Evolutionary conservation across 352 stramenopile species (phyloP), one percentile per base, ranked within the genome.

Genomic region (Phytophthora chlamydospora): DNA sequence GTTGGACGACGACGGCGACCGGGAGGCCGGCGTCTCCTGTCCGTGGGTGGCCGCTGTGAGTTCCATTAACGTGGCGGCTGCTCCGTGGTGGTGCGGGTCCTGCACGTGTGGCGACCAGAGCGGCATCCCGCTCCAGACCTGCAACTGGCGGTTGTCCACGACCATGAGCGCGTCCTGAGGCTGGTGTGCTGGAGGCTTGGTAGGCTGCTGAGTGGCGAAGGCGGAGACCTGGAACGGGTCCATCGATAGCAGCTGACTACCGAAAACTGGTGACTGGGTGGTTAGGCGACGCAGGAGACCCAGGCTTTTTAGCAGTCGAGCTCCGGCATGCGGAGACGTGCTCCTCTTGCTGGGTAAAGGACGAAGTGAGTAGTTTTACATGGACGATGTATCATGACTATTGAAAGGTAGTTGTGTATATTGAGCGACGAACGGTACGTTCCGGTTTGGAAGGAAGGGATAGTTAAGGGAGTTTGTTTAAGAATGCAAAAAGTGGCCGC

Each of bases 131-230:
- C n/a, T 56, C 56, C 56, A 71, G 33, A 62, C 17, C 43, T 71
- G 62, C 14, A 66, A 12, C 34, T 71, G 62, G 6, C 62, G 62
- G 38, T 67, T 71, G 39, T 62, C 62, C 44, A 57, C 44, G 5
- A 51, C 49, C 48, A 66, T 62, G 6, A 66, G 49, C 11, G 62
- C 62, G 38, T 71, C 24, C 9, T 62, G 62, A 0, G 56, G 56
- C 27, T 60, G 58, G 4, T 59, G 36, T 4, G 13, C 6, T 14
- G 19, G 6, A 7, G 13, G 6, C 21, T 40, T 51, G 11, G 42
- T 3, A 14, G 33, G 21, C 12, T 33, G 21, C 21, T 24, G 21
- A 24, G 21, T 13, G 24, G 16, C 31, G n/a, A 34, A 32, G 41
- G 13, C 29, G n/a, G 27, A 55, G 4, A 43, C 10, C 8, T 52